phyloP scores from a whole-genome alignment of 768 basidiomycete species.

The Xanthoconium purpureum region DNA sequence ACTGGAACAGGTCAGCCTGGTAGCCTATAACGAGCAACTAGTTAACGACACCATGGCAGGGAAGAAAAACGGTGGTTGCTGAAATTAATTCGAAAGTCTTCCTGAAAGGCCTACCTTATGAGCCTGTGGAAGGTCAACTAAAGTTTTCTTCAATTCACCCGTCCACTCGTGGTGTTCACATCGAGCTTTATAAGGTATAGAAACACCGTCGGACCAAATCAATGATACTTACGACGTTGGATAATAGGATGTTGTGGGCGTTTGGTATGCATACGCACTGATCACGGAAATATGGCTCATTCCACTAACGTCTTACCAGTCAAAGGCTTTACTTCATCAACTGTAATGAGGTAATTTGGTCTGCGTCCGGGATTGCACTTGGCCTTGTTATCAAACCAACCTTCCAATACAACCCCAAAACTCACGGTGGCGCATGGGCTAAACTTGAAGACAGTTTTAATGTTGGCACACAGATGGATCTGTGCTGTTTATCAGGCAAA shows the following conservation, averaged over 20 bases:
- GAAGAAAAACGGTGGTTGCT: slow-evolving; percentile 5
- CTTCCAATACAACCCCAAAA: slow-evolving; percentile 29
- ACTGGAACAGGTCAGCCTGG: slow-evolving; percentile 18
- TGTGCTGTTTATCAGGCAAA: slow-evolving; percentile 10
- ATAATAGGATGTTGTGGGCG: slow-evolving; percentile 1
- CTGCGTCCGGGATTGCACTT: slow-evolving; percentile 19
- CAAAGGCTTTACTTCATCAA: slow-evolving; percentile 11
- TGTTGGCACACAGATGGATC: slow-evolving; percentile 17
- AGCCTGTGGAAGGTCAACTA: slow-evolving; percentile 12
- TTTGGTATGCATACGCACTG: slow-evolving; percentile 9
- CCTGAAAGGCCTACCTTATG: slow-evolving; percentile 6
- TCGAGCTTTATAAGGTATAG: slow-evolving; percentile 18
- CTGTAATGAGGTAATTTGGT: slow-evolving; percentile 22
- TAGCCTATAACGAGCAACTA: not conserved
- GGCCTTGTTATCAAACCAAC: slow-evolving; percentile 25
- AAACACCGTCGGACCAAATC: not conserved
- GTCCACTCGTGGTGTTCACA: not conserved
- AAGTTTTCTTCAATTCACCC: slow-evolving; percentile 6
- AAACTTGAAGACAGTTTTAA: slow-evolving; percentile 8
- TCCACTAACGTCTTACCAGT: slow-evolving; percentile 2
- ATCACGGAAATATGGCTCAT: not conserved
- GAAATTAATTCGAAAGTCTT: slow-evolving; percentile 18
- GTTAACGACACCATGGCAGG: slow-evolving; percentile 7
- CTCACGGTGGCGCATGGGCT: slow-evolving; percentile 15
- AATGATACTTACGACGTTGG: not conserved